Percentiles rank a stretch among this genome's conserved stretches.
Conservation (phyloP, 495 filamentous ascomycete genomes). For the Neurospora tetrasperma region DNA sequence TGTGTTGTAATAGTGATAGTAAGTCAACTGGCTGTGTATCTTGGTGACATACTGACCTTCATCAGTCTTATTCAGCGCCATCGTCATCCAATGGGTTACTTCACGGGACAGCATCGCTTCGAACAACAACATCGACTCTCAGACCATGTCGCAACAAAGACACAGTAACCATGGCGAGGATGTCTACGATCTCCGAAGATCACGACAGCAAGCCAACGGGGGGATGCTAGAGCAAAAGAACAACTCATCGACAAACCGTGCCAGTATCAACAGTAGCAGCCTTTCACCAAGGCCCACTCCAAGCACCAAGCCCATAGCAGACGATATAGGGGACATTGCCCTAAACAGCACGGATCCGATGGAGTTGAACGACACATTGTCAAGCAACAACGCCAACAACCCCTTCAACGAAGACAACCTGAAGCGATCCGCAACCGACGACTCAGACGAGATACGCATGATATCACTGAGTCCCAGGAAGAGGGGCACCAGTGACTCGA, state of each 20-base stretch:
- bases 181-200: constrained; percentile 3
- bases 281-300: constrained; percentile 4
- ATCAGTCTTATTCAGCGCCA: constrained; percentile 40
- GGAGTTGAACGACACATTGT: neutral
- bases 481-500: neutral
- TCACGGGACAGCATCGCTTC: constrained; percentile 30
- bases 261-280: constrained; percentile 7
- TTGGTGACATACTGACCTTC: neutral
- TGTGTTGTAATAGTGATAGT: constrained; percentile 48
- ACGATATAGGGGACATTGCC: constrained; percentile 13
- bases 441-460: neutral
- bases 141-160: constrained; percentile 6
- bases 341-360: constrained; percentile 1
- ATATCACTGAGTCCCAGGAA: neutral
- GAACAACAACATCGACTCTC: constrained; percentile 4
- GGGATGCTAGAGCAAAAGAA: neutral
- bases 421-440: neutral
- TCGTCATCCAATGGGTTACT: constrained; percentile 46
- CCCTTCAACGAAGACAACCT: constrained; percentile 6
- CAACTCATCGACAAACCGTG: neutral
- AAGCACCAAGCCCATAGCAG: constrained; percentile 16
- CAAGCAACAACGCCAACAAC: constrained; percentile 4
- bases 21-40: constrained; percentile 5
- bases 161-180: constrained; percentile 10
- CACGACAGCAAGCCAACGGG: neutral